Evolutionary conservation across 805 yeast genomes (phyloP).

Genomic region (Candida germanica): DNA sequence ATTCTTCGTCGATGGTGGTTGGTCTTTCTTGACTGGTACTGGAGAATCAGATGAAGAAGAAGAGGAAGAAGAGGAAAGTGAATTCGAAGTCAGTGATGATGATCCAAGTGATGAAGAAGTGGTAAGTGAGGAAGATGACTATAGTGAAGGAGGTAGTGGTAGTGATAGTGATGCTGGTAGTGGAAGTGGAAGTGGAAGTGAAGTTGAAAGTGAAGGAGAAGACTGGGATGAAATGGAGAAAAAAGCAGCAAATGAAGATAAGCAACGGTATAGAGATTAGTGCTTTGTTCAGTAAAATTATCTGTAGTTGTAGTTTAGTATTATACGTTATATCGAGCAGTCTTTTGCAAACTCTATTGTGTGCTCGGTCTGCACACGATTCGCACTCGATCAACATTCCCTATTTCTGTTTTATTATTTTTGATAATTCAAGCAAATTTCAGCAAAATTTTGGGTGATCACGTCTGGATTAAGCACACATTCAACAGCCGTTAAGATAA

Average conservation of each 20-base stretch:
- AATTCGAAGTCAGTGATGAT: constrained; percentile 62
- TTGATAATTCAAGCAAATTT: too few species aligned
- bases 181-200: constrained; percentile 28
- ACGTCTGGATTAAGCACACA: too few species aligned
- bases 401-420: too few species aligned
- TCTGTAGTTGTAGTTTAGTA: too few species aligned
- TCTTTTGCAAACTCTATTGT: too few species aligned
- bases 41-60: constrained; percentile 70
- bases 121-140: constrained; percentile 48
- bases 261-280: constrained; percentile 24
- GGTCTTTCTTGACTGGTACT: constrained; percentile 89
- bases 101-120: constrained; percentile 63
- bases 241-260: constrained; percentile 51
- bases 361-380: too few species aligned
- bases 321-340: too few species aligned
- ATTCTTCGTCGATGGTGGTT: constrained; percentile 91
- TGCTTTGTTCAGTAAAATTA: background rate
- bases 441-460: too few species aligned
- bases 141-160: constrained; percentile 33
- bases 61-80: constrained; percentile 66
- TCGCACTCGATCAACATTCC: too few species aligned
- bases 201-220: constrained; percentile 37
- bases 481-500: too few species aligned
- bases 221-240: constrained; percentile 64
- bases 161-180: constrained; percentile 31